Percentiles rank a stretch among this genome's conserved stretches.
Conservation (phyloP, 1,284 basidiomycete genomes). For the Ustilago sp. region DNA sequence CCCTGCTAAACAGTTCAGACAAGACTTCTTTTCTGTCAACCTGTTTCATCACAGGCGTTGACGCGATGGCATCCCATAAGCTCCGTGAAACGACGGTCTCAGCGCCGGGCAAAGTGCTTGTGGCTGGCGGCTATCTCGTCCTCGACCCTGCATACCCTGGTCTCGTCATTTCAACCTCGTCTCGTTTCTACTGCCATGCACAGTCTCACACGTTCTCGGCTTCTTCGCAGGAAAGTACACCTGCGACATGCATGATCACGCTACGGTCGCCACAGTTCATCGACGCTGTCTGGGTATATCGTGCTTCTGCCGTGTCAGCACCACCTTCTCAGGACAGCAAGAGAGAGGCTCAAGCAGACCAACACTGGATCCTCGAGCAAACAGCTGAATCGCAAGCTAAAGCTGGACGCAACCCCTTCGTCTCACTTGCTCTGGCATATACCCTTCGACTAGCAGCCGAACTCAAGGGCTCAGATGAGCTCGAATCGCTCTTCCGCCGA, state of each 20-base stretch:
- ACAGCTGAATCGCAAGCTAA: slow-evolving; percentile 35
- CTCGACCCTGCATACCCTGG: slow-evolving; percentile 68
- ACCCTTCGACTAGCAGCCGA: slow-evolving; percentile 75
- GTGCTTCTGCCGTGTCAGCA: slow-evolving; percentile 68
- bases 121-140: slow-evolving; percentile 71
- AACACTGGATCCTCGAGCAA: slow-evolving; percentile 46
- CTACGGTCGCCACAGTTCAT: slow-evolving; percentile 93
- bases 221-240: neutral
- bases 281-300: slow-evolving; percentile 82
- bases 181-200: slow-evolving; percentile 85
- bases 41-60: no score
- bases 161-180: slow-evolving; percentile 78
- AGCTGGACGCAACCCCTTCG: slow-evolving; percentile 83
- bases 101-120: slow-evolving; percentile 92
- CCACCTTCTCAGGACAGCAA: neutral
- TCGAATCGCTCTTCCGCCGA: slow-evolving; percentile 13
- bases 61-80: slow-evolving; percentile 11
- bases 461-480: slow-evolving; percentile 69
- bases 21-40: no score
- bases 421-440: slow-evolving; percentile 85
- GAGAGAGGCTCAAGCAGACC: slow-evolving; percentile 1
- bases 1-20: neutral
- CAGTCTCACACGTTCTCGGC: slow-evolving; percentile 7
- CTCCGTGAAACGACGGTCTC: slow-evolving; percentile 75
- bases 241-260: slow-evolving; percentile 71